phyloP scores from a whole-genome alignment of 768 basidiomycete genomes.

The Leccinum barrowsii region DNA sequence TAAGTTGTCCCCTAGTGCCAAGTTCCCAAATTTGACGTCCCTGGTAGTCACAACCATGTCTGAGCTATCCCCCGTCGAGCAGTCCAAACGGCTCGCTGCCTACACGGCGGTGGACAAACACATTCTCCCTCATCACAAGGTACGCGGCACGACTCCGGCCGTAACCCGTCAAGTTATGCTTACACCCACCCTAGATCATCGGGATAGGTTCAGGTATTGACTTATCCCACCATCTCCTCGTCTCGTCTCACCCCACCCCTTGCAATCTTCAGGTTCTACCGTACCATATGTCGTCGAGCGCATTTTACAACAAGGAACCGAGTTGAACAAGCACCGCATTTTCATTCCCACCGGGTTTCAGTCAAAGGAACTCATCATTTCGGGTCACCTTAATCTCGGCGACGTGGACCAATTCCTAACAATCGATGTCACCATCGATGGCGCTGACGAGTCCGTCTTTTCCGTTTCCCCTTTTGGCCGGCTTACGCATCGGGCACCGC shows the following conservation, averaged over 20 bases:
- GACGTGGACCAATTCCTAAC: constrained; percentile 86
- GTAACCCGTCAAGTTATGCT: background rate
- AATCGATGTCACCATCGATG: constrained; percentile 97
- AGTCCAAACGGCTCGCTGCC: constrained; percentile 86
- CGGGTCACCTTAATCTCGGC: constrained; percentile 70
- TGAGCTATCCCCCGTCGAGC: constrained; percentile 51
- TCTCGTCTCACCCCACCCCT: constrained; percentile 1
- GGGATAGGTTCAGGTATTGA: constrained; percentile 79
- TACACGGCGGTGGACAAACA: constrained; percentile 93
- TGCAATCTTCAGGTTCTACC: constrained; percentile 63
- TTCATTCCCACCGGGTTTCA: constrained; percentile 97
- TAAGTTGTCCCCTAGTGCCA: constrained; percentile 3
- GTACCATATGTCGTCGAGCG: constrained; percentile 97
- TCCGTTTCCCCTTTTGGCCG: background rate
- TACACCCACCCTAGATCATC: constrained; percentile 52
- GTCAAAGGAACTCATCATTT: constrained; percentile 91
- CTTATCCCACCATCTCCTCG: background rate
- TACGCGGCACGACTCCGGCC: constrained; percentile 31
- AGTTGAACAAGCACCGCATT: constrained; percentile 73
- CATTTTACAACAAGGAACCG: constrained; percentile 78
- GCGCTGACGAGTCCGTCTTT: constrained; percentile 84
- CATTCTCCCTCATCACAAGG: constrained; percentile 78
- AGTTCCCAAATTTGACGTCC: background rate
- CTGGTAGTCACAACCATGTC: constrained; percentile 27
- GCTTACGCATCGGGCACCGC: background rate